These are phyloP conservation scores for Gynochthodes officinalis DNA, from an alignment of 257 asterid genomes.

Conservation along the genomic window DNA sequence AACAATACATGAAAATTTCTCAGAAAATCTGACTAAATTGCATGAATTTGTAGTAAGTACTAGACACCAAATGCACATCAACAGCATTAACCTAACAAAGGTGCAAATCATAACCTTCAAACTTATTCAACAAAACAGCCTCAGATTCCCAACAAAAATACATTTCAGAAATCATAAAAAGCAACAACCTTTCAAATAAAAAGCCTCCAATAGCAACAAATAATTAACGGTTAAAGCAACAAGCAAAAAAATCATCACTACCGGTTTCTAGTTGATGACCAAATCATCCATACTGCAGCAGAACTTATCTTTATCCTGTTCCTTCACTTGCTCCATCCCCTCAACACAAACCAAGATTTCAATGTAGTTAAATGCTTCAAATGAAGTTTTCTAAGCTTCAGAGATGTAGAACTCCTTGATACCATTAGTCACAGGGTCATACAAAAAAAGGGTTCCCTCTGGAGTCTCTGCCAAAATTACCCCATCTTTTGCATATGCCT, in stretches of 20 bases:
- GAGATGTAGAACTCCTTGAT: constrained; percentile 1
- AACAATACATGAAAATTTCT: too few species aligned
- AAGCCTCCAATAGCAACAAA: too few species aligned
- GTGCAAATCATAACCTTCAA: too few species aligned
- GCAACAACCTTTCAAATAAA: too few species aligned
- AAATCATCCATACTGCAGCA: not conserved
- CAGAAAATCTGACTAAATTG: too few species aligned
- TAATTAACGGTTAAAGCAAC: not conserved
- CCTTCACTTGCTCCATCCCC: constrained; percentile 1
- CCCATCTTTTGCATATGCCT: constrained; percentile 1
- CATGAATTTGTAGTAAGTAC: too few species aligned
- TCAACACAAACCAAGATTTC: constrained; percentile 12
- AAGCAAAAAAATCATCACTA: not conserved
- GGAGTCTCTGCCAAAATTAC: constrained; percentile 7
- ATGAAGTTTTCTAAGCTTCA: not conserved
- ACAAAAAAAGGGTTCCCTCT: constrained; percentile 1
- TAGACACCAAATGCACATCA: too few species aligned
- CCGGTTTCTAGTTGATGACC: not conserved
- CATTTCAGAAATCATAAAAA: too few species aligned
- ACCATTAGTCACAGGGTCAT: not conserved
- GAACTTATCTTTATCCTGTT: not conserved
- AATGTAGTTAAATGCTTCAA: constrained; percentile 6
- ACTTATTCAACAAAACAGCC: too few species aligned
- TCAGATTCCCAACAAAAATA: too few species aligned
- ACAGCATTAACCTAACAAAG: too few species aligned